A percentile compares a stretch with the other conserved stretches of the same genome.
These are phyloP conservation scores for Rosa hybrid DNA, from an alignment of 331 rosid genomes.

Conservation along the genomic window DNA sequence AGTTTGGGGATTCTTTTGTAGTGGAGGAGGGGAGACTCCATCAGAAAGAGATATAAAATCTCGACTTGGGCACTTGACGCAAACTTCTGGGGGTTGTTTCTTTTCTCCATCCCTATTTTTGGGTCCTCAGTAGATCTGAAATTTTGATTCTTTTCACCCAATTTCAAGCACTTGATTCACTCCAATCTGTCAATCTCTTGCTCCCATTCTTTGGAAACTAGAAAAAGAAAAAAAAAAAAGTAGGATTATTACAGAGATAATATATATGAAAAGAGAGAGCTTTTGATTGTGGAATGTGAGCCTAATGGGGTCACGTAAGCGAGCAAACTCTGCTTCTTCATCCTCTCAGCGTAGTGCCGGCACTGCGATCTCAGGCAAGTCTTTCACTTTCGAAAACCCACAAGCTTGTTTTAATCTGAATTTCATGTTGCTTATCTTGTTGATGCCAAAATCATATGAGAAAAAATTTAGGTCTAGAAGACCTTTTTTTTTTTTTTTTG, in stretches of 20 bases:
- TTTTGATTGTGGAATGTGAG: constrained; percentile 36
- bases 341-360: constrained; percentile 23
- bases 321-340: constrained; percentile 29
- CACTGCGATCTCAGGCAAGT: constrained; percentile 41
- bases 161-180: not conserved
- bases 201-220: not conserved
- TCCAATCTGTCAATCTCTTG: not conserved
- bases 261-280: constrained; percentile 9
- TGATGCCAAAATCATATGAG: not conserved
- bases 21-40: not conserved
- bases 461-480: not conserved
- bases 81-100: constrained; percentile 3
- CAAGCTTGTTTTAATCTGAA: not conserved
- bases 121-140: constrained; percentile 18
- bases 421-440: not conserved
- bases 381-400: not conserved
- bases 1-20: not conserved
- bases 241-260: too few species aligned
- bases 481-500: not conserved
- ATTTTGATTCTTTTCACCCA: constrained; percentile 8
- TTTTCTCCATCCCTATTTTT: not conserved
- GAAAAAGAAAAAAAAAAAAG: too few species aligned
- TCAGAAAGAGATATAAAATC: not conserved
- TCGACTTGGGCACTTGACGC: constrained; percentile 2
- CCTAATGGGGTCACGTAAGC: constrained; percentile 54